Conservation (phyloP, 345 rosid species). For the Camelina sativa region DNA sequence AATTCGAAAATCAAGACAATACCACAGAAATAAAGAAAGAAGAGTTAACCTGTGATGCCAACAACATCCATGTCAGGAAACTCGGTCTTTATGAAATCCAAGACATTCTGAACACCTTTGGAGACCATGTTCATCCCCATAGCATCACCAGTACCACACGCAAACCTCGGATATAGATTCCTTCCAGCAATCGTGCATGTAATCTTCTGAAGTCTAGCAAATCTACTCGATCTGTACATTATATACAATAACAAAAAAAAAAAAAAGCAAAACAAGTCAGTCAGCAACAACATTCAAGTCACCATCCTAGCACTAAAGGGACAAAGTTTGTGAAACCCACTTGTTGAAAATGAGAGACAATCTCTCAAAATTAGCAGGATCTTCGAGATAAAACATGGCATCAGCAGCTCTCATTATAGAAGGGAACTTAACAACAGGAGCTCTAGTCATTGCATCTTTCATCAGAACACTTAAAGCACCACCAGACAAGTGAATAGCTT, state of each 20-base stretch:
- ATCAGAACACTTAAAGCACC: slow-evolving; percentile 49
- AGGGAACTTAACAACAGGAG: slow-evolving; percentile 54
- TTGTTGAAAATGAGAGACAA: slow-evolving; percentile 50
- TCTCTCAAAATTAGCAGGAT: slow-evolving; percentile 52
- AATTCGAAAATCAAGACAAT: neutral
- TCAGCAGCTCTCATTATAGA: slow-evolving; percentile 52
- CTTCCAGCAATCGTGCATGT: slow-evolving; percentile 57
- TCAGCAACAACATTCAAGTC: neutral
- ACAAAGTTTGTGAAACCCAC: slow-evolving; percentile 19
- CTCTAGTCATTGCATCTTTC: slow-evolving; percentile 58
- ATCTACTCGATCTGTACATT: slow-evolving; percentile 58
- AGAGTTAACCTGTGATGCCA: slow-evolving; percentile 55
- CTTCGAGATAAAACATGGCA: slow-evolving; percentile 47
- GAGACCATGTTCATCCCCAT: slow-evolving; percentile 82
- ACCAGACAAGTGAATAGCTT: slow-evolving; percentile 52
- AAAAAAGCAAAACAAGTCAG: neutral
- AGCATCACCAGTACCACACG: slow-evolving; percentile 70
- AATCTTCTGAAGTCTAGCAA: slow-evolving; percentile 53
- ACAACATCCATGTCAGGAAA: slow-evolving; percentile 67
- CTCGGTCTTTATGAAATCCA: slow-evolving; percentile 47
- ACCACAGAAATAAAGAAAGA: neutral
- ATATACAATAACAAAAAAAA: neutral
- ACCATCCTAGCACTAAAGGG: neutral
- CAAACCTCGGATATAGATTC: slow-evolving; percentile 59
- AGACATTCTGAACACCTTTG: slow-evolving; percentile 64